These are phyloP conservation scores for Rhizopogon rudus DNA, from an alignment of 768 basidiomycete genomes.

Conservation along the genomic window DNA sequence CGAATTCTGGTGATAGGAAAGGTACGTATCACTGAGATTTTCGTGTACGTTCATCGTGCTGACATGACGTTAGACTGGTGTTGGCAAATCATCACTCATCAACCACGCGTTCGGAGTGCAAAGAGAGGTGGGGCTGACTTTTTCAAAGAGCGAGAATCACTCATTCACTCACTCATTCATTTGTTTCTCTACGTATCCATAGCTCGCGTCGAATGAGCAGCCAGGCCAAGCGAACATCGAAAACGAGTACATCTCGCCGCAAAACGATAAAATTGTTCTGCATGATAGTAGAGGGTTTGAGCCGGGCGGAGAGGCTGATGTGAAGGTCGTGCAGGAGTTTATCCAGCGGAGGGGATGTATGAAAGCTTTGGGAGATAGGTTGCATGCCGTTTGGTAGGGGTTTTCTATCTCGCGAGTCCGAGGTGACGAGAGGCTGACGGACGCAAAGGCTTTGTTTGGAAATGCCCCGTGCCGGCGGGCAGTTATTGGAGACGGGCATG, in stretches of 20 bases:
- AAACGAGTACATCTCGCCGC: background rate
- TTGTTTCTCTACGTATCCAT: too few species aligned
- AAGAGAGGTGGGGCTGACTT: background rate
- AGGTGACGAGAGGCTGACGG: background rate
- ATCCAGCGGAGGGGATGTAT: slow-evolving; percentile 2
- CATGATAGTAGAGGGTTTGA: slow-evolving; percentile 13
- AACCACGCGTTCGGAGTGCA: background rate
- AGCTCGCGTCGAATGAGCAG: background rate
- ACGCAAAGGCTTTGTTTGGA: background rate
- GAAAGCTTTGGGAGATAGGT: background rate
- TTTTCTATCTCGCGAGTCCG: background rate
- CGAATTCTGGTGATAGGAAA: background rate
- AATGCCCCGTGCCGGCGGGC: background rate
- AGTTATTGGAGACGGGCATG: background rate
- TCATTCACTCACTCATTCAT: background rate
- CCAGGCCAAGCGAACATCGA: slow-evolving; percentile 10
- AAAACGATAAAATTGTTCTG: slow-evolving; percentile 7
- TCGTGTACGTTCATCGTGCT: too few species aligned
- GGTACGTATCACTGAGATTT: background rate
- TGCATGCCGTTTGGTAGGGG: slow-evolving; percentile 12
- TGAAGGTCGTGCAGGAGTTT: slow-evolving; percentile 5
- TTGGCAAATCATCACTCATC: slow-evolving; percentile 1
- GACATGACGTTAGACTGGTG: slow-evolving; percentile 7
- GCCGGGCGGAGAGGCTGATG: slow-evolving; percentile 3
- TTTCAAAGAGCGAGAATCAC: too few species aligned